Evolutionary conservation across 1,284 basidiomycete species (phyloP).

Genomic region (Heliocybe sulcata): DNA sequence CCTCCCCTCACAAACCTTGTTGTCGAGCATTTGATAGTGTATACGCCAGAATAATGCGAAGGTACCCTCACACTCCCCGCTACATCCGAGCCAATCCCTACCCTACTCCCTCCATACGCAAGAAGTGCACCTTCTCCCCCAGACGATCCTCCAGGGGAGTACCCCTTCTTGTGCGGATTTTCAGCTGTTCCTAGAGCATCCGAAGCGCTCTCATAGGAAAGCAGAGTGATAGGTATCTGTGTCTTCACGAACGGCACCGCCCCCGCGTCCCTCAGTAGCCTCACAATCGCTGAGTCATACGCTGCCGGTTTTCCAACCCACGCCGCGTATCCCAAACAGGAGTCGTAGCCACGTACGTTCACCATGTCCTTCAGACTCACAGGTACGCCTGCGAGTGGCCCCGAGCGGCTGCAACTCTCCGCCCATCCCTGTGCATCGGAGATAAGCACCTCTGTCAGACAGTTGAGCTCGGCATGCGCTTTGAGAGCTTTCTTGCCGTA

Average conservation of each 20-base stretch:
- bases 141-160: constrained; percentile 62
- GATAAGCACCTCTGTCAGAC: constrained; percentile 51
- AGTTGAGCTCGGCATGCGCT: constrained; percentile 48
- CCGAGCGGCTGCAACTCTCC: constrained; percentile 30
- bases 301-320: constrained; percentile 36
- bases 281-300: constrained; percentile 43
- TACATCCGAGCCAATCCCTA: constrained; percentile 74
- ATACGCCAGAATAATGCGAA: constrained; percentile 64
- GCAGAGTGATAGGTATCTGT: constrained; percentile 63
- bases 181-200: constrained; percentile 63
- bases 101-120: constrained; percentile 58
- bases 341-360: constrained; percentile 48
- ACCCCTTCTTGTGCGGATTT: constrained; percentile 54
- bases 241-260: constrained; percentile 78
- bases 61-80: constrained; percentile 70
- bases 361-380: constrained; percentile 41
- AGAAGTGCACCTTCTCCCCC: constrained; percentile 70
- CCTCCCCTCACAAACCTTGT: constrained; percentile 47
- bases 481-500: constrained; percentile 46
- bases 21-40: constrained; percentile 48
- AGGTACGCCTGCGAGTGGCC: constrained; percentile 39
- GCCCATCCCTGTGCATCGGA: constrained; percentile 35
- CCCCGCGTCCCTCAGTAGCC: constrained; percentile 58
- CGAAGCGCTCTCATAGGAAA: constrained; percentile 69
- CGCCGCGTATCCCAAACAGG: constrained; percentile 54